Evolutionary conservation across 306 rosid species (phyloP).

Genomic region (Vigna nakashimae): DNA sequence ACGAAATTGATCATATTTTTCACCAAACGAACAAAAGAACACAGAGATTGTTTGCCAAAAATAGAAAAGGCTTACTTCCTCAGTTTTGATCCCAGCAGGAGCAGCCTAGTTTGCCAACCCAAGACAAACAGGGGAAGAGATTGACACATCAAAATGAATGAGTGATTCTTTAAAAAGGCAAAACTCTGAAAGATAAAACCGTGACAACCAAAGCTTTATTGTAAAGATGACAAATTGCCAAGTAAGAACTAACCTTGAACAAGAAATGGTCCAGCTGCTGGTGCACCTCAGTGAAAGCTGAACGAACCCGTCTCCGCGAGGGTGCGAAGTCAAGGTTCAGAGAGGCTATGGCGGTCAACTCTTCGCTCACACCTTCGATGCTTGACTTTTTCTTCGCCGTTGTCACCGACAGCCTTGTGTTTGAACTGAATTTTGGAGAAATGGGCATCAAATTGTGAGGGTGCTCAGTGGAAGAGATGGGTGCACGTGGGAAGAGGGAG

Average conservation of each 20-base stretch:
- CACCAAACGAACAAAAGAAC: constrained; percentile 13
- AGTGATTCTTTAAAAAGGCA: neutral
- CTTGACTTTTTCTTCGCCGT: constrained; percentile 53
- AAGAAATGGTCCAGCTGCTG: constrained; percentile 67
- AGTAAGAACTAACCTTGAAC: constrained; percentile 60
- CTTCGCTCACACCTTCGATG: constrained; percentile 62
- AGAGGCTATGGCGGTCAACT: constrained; percentile 63
- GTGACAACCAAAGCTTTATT: neutral
- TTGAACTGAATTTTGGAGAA: constrained; percentile 19
- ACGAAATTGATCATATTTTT: constrained; percentile 26
- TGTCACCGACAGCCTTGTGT: constrained; percentile 20
- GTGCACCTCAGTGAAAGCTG: constrained; percentile 64
- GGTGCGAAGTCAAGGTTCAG: constrained; percentile 69
- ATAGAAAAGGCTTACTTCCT: constrained; percentile 66
- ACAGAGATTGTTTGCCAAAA: neutral
- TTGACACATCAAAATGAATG: constrained; percentile 32
- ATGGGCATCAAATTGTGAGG: constrained; percentile 5
- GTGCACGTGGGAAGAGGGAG: constrained; percentile 1
- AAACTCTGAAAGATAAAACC: neutral
- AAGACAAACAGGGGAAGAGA: constrained; percentile 28
- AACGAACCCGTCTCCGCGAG: constrained; percentile 66
- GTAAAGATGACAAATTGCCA: neutral
- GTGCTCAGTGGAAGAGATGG: neutral
- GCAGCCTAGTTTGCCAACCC: constrained; percentile 60
- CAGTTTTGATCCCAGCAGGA: constrained; percentile 78